Conservation (phyloP, 208 protist species). For the Zelonia costaricensis region DNA sequence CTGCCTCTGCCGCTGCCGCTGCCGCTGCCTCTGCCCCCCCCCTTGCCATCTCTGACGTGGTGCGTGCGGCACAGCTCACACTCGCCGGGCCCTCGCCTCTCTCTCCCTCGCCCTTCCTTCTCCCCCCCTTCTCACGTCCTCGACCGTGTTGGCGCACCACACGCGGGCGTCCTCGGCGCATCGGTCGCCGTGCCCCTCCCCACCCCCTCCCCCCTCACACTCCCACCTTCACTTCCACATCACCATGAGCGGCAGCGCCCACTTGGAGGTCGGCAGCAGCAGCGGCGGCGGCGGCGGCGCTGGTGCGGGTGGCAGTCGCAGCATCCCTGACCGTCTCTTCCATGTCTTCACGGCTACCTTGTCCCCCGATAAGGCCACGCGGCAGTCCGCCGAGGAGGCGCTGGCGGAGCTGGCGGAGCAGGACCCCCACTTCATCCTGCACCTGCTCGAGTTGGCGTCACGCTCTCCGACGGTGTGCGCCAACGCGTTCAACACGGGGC, state of each 20-base stretch:
- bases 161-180: too few species aligned
- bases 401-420: constrained; percentile 44
- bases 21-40: too few species aligned
- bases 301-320: constrained; percentile 9
- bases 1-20: too few species aligned
- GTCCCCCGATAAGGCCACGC: constrained; percentile 54
- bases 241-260: background rate
- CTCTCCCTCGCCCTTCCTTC: too few species aligned
- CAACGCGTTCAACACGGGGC: constrained; percentile 6
- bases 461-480: constrained; percentile 29
- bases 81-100: too few species aligned
- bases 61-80: too few species aligned
- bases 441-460: constrained; percentile 61
- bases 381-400: constrained; percentile 67
- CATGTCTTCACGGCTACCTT: constrained; percentile 72
- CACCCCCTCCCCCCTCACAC: background rate
- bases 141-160: background rate
- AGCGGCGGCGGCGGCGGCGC: background rate
- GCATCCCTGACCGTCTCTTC: constrained; percentile 47
- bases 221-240: background rate
- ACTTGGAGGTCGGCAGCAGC: background rate
- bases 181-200: too few species aligned
- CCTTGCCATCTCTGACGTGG: too few species aligned
- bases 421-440: constrained; percentile 55
- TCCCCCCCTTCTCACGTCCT: background rate